These are phyloP conservation scores for Candida glaebosa DNA, from an alignment of 805 yeast species.

Conservation along the genomic window DNA sequence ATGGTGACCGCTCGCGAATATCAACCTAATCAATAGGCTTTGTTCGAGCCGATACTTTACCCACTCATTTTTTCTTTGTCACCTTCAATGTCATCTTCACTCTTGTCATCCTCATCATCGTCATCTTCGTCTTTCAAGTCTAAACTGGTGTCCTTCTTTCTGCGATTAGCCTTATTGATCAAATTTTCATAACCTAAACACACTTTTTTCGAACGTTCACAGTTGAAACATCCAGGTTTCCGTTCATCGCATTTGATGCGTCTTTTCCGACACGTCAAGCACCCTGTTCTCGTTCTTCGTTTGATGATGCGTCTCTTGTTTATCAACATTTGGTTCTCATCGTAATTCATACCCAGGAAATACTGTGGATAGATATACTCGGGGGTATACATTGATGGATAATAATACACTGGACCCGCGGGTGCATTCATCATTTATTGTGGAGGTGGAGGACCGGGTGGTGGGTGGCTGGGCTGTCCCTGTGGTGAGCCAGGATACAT, in stretches of 20 bases:
- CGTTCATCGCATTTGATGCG: constrained; percentile 75
- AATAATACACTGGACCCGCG: constrained; percentile 2
- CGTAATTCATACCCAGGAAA: constrained; percentile 9
- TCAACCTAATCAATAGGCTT: background rate
- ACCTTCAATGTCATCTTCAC: background rate
- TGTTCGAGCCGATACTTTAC: background rate
- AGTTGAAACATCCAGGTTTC: constrained; percentile 65
- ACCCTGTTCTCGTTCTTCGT: constrained; percentile 70
- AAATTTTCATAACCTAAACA: constrained; percentile 62
- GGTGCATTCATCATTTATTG: constrained; percentile 3
- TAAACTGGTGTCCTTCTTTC: constrained; percentile 10
- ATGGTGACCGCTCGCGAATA: too few relatives aligned
- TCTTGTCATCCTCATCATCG: constrained; percentile 2
- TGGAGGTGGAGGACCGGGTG: constrained; percentile 2
- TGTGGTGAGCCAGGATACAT: constrained; percentile 3
- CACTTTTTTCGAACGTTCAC: constrained; percentile 59
- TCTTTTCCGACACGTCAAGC: constrained; percentile 68
- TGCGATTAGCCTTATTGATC: constrained; percentile 8
- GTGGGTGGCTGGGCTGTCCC: constrained; percentile 3
- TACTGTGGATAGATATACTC: constrained; percentile 7
- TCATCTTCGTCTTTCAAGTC: constrained; percentile 6
- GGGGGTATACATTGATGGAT: constrained; percentile 5
- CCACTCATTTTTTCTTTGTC: background rate
- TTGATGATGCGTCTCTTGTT: constrained; percentile 45
- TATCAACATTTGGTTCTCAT: constrained; percentile 28